Percentiles rank a stretch among this genome's conserved stretches.
These are phyloP conservation scores for Saccharomyces cerevisiae DNA, from an alignment of 805 yeast species.

Conservation along the genomic window DNA sequence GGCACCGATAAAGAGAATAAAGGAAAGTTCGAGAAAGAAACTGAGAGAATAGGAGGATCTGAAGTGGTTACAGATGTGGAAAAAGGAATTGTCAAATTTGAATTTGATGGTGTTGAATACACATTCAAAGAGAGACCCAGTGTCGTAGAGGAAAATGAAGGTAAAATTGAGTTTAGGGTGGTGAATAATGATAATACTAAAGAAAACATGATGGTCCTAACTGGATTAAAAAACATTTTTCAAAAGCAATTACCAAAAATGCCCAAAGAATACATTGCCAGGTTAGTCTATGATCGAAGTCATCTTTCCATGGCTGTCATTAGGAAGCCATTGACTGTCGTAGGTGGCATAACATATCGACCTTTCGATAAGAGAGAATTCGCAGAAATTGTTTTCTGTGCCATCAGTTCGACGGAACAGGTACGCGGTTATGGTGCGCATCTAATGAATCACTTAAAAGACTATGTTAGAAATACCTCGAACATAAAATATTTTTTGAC, in stretches of 20 bases:
- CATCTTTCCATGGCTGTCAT: slow-evolving; percentile 96
- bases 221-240: slow-evolving; percentile 91
- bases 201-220: slow-evolving; percentile 83
- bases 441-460: slow-evolving; percentile 94
- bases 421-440: slow-evolving; percentile 99
- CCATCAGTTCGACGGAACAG: slow-evolving; percentile 94
- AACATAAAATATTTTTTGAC: slow-evolving; percentile 81
- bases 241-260: slow-evolving; percentile 96
- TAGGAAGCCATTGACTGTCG: slow-evolving; percentile 86
- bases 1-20: not conserved
- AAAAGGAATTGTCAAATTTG: slow-evolving; percentile 34
- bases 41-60: slow-evolving; percentile 2
- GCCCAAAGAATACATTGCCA: slow-evolving; percentile 95
- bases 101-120: slow-evolving; percentile 66
- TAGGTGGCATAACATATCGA: slow-evolving; percentile 94
- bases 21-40: not conserved
- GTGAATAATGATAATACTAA: slow-evolving; percentile 88
- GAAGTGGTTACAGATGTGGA: slow-evolving; percentile 22
- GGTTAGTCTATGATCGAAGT: slow-evolving; percentile 88
- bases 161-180: slow-evolving; percentile 88
- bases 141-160: slow-evolving; percentile 87
- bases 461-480: slow-evolving; percentile 83
- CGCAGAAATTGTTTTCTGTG: slow-evolving; percentile 98
- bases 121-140: slow-evolving; percentile 89
- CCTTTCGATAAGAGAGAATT: slow-evolving; percentile 86